Conservation (phyloP, 441 rosid genomes). For the Aquilaria agallochum region DNA sequence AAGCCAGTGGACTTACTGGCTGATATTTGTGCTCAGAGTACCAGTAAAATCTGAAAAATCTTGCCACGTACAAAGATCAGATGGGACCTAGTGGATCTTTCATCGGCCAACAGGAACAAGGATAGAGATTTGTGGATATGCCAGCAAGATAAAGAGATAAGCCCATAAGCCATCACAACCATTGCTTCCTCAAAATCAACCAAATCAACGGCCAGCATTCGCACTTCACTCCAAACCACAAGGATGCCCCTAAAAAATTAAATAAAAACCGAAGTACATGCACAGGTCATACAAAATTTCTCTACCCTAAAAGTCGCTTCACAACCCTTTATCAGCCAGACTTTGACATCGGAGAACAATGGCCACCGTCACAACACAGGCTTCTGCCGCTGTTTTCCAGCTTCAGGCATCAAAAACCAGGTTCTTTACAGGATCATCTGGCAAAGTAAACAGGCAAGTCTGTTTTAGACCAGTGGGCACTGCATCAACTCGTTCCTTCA, state of each 20-base stretch:
- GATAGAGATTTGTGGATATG: slow-evolving; percentile 39
- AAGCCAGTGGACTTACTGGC: too few relatives aligned
- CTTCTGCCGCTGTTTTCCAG: slow-evolving; percentile 78
- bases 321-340: slow-evolving; percentile 10
- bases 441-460: slow-evolving; percentile 43
- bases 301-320: background rate
- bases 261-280: slow-evolving; percentile 21
- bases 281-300: background rate
- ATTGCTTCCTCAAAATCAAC: slow-evolving; percentile 22
- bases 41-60: slow-evolving; percentile 4
- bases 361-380: slow-evolving; percentile 89
- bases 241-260: background rate
- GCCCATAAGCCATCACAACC: slow-evolving; percentile 25
- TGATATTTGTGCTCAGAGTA: background rate
- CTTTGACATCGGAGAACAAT: slow-evolving; percentile 23
- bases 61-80: slow-evolving; percentile 16
- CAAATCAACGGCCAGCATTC: slow-evolving; percentile 24
- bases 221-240: slow-evolving; percentile 36
- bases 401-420: slow-evolving; percentile 60
- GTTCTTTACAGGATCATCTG: slow-evolving; percentile 60
- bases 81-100: slow-evolving; percentile 32
- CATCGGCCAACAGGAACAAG: slow-evolving; percentile 28
- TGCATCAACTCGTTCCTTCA: slow-evolving; percentile 37
- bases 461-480: slow-evolving; percentile 38
- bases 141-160: slow-evolving; percentile 43